A percentile compares a stretch with the other conserved stretches of the same genome.
Conservation (phyloP, 2,329 filamentous ascomycete genomes). For the Colletotrichum limetticola region DNA sequence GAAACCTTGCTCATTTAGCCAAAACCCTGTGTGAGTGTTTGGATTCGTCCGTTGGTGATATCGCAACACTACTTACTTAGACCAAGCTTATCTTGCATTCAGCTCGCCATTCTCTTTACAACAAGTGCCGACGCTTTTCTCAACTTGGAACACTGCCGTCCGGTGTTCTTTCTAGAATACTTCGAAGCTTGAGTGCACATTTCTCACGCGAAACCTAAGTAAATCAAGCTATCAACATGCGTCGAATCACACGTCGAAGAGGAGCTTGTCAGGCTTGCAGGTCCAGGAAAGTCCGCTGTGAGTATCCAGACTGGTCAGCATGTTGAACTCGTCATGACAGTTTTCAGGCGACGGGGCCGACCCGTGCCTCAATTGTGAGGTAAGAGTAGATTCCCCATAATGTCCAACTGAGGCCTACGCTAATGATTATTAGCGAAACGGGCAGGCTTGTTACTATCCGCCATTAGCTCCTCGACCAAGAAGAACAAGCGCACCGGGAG, state of each 20-base stretch:
- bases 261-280: conserved; percentile 28
- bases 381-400: not conserved
- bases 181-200: not conserved
- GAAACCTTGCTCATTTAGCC: not conserved
- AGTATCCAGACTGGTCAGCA: not conserved
- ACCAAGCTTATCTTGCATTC: conserved; percentile 8
- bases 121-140: not conserved
- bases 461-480: conserved; percentile 18
- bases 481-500: not conserved
- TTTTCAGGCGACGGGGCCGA: conserved; percentile 24
- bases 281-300: conserved; percentile 30
- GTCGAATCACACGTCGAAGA: conserved; percentile 28
- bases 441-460: conserved; percentile 26
- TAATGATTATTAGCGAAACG: conserved; percentile 6
- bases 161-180: not conserved
- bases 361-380: conserved; percentile 28
- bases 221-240: conserved; percentile 2
- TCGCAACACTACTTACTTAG: not conserved
- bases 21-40: not conserved
- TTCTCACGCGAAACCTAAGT: not conserved
- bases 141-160: not conserved
- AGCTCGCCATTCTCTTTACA: not conserved
- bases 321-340: not conserved
- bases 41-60: not conserved
- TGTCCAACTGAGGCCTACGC: not conserved